Evolutionary conservation across 2,329 filamentous ascomycete genomes (phyloP).

Genomic region (Elsinoe australis): DNA sequence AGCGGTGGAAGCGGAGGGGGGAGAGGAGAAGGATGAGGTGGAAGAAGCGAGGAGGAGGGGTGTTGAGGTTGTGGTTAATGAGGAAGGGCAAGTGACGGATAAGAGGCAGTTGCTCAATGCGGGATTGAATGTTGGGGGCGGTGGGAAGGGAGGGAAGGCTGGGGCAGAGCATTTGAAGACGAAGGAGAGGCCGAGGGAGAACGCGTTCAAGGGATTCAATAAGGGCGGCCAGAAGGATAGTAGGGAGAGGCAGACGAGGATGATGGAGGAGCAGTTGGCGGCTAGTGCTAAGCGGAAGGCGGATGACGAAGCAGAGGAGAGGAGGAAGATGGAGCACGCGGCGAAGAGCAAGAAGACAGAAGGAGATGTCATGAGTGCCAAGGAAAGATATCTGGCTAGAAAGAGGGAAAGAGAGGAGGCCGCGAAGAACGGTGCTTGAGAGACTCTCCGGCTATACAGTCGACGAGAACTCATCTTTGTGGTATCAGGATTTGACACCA

Average conservation of each 20-base stretch:
- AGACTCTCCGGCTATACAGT: too few relatives aligned
- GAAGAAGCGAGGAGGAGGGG: constrained; percentile 58
- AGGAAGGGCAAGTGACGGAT: constrained; percentile 75
- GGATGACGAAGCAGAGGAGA: constrained; percentile 61
- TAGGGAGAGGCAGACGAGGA: constrained; percentile 66
- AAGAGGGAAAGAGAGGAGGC: constrained; percentile 19
- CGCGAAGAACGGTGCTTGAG: constrained; percentile 11
- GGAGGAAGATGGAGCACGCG: constrained; percentile 54
- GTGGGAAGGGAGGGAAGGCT: constrained; percentile 28
- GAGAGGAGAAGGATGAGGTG: constrained; percentile 51
- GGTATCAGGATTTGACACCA: too few relatives aligned
- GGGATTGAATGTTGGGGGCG: constrained; percentile 58
- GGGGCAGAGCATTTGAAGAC: constrained; percentile 28
- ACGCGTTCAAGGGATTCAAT: constrained; percentile 26
- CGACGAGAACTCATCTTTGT: not conserved
- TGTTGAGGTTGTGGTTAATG: constrained; percentile 62
- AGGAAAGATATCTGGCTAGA: constrained; percentile 66
- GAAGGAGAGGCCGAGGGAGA: constrained; percentile 12
- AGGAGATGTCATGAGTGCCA: constrained; percentile 66
- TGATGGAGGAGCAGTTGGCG: constrained; percentile 72
- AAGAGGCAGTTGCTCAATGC: constrained; percentile 71
- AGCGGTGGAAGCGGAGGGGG: constrained; percentile 29
- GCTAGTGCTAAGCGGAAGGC: constrained; percentile 63
- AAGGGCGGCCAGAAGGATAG: constrained; percentile 49
- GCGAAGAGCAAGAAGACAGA: constrained; percentile 73